phyloP scores from a whole-genome alignment of 2,329 filamentous ascomycete genomes.

The Trematosphaeria pertusa region DNA sequence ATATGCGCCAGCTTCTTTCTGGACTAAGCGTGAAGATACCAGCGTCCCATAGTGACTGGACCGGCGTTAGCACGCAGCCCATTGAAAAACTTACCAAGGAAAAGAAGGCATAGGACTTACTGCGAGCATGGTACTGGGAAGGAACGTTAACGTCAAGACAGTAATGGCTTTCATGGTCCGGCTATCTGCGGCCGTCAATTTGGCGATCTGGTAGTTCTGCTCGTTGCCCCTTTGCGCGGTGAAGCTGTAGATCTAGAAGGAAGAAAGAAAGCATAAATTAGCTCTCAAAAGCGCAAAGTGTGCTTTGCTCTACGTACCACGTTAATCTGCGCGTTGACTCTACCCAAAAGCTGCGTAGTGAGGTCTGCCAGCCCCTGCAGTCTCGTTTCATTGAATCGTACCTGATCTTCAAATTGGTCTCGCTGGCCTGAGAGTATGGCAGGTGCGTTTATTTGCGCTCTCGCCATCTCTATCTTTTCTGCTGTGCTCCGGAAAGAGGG shows the following conservation, averaged over 20 bases:
- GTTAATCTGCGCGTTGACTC: conserved; percentile 10
- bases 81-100: too few species aligned
- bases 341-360: background rate
- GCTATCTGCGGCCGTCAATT: conserved; percentile 5
- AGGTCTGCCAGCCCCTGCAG: conserved; percentile 2
- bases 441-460: too few species aligned
- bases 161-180: conserved; percentile 13
- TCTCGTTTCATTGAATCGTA: too few species aligned
- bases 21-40: conserved; percentile 5
- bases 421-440: too few species aligned
- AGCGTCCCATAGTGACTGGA: conserved; percentile 9
- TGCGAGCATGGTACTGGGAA: conserved; percentile 8
- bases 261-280: background rate
- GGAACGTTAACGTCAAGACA: conserved; percentile 6
- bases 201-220: conserved; percentile 8
- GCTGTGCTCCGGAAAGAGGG: too few species aligned
- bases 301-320: conserved; percentile 1
- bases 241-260: conserved; percentile 1
- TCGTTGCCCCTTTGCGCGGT: conserved; percentile 7
- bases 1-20: conserved; percentile 8
- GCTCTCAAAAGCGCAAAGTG: too few species aligned
- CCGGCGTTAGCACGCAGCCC: too few species aligned
- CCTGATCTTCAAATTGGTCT: too few species aligned
- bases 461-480: too few species aligned
- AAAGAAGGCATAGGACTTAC: background rate